A percentile compares a stretch with the other conserved stretches of the same genome.
Conservation (phyloP, 192 early-diverging fungal species). For the Backusella sp. region DNA sequence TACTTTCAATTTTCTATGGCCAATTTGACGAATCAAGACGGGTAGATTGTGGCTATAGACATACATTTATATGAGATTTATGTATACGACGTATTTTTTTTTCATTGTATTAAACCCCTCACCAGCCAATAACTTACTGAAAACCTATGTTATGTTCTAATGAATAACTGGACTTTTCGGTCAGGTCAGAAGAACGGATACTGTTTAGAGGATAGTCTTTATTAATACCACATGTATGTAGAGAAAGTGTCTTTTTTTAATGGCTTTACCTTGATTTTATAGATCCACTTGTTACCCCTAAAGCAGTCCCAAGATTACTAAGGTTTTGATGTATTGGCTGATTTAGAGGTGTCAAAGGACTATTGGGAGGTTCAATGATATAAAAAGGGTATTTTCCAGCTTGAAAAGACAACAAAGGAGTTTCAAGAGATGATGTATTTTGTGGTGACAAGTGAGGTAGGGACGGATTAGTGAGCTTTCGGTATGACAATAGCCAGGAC, state of each 20-base stretch:
- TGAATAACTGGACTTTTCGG: neutral
- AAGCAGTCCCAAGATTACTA: neutral
- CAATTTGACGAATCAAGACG: constrained; percentile 25
- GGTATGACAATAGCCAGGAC: neutral
- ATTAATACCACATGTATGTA: neutral
- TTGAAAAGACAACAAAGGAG: neutral
- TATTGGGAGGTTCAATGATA: neutral
- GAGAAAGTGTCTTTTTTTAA: neutral
- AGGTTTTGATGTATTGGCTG: neutral
- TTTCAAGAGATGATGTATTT: neutral
- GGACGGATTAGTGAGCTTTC: neutral
- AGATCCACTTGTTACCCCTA: neutral
- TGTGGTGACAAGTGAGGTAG: neutral
- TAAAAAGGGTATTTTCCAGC: neutral
- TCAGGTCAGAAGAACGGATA: neutral
- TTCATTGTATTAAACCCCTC: neutral
- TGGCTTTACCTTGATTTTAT: neutral
- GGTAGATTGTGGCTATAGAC: constrained; percentile 18
- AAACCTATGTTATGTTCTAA: neutral
- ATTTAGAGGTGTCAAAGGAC: neutral
- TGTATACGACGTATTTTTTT: neutral
- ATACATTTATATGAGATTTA: neutral
- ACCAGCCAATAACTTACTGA: constrained; percentile 1
- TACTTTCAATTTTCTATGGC: constrained; percentile 8
- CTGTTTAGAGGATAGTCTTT: neutral